Evolutionary conservation across 176 grass and related monocot species (phyloP).

Genomic region (Dactylis glomerata): DNA sequence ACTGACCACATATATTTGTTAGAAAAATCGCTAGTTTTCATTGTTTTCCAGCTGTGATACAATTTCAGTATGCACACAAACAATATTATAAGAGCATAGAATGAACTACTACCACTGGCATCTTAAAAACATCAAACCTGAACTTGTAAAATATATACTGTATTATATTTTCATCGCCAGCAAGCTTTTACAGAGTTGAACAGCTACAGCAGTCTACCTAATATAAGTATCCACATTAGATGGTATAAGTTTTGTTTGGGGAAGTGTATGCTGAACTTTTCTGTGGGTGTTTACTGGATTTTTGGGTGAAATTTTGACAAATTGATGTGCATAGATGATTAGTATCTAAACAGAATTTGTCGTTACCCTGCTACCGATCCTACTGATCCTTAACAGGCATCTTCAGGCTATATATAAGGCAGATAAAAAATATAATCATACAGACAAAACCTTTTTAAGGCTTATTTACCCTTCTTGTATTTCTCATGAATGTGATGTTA

Average conservation of each 20-base stretch:
- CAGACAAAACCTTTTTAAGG: background rate
- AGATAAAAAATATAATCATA: background rate
- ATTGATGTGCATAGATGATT: background rate
- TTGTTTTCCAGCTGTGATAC: background rate
- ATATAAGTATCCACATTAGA: slow-evolving; percentile 3
- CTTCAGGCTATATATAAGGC: background rate
- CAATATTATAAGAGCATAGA: background rate
- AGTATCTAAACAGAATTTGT: background rate
- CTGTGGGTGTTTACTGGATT: background rate
- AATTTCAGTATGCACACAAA: background rate
- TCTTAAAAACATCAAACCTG: background rate
- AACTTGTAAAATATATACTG: background rate
- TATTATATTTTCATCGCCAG: background rate
- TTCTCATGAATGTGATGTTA: slow-evolving; percentile 15
- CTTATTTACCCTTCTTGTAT: background rate
- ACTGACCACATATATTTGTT: background rate
- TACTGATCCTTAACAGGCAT: background rate
- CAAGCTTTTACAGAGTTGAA: slow-evolving; percentile 7
- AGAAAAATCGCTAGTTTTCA: slow-evolving; percentile 5
- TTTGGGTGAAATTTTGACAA: background rate
- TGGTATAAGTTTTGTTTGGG: background rate
- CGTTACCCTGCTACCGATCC: background rate
- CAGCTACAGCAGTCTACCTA: background rate
- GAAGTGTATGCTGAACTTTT: slow-evolving; percentile 14
- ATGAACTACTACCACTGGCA: background rate